Evolutionary conservation across 2,329 filamentous ascomycete genomes (phyloP), one percentile per base, ranked within the genome.

Genomic region (Magnaporthales sp.): DNA sequence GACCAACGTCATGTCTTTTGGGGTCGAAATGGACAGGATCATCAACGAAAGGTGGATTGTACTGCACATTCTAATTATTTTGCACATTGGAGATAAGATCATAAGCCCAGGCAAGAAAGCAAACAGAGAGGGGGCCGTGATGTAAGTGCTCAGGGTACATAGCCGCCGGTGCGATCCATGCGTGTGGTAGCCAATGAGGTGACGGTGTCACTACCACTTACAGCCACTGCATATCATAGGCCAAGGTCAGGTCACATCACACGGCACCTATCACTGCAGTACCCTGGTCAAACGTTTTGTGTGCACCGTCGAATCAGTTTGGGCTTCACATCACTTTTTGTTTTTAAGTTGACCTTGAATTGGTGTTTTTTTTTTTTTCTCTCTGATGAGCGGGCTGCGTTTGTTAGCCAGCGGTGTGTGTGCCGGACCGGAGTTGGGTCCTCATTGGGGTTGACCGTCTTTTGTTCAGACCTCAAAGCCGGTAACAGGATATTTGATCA

Each of bases 131-230:
- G 38, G 38, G 38, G 38, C 38, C 38, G 38, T 46, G 38, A 46
- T 46, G 38, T 46, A 46, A 46, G 38, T 46, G 38, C 38, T n/a
- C 38, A 7, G n/a, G 38, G 38, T 60, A 60, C 56, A 26, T 63
- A 63, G 30, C 30, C 61, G 61, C 61, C 61, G 30, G 61, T 32
- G n/a, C n/a, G 30, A 24, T 32, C 61, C 61, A 32, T 38, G 30
- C 29, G 30, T 63, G 61, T 63, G 61, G 61, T 38, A 63, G 61
- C 61, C 61, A 63, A 63, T 63, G 30, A 63, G 61, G 30, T 32
- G 30, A 15, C 61, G n/a, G n/a, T 24, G 4, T 15, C 61, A n/a
- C 38, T n/a, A 32, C 15, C 61, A 63, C 61, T 63, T 63, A 63
- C 61, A 46, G 38, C 38, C 38, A 46, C 38, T n/a, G 15, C 15